Conservation (phyloP, 2,329 filamentous ascomycete species). For the Endocalyx cinctus region DNA sequence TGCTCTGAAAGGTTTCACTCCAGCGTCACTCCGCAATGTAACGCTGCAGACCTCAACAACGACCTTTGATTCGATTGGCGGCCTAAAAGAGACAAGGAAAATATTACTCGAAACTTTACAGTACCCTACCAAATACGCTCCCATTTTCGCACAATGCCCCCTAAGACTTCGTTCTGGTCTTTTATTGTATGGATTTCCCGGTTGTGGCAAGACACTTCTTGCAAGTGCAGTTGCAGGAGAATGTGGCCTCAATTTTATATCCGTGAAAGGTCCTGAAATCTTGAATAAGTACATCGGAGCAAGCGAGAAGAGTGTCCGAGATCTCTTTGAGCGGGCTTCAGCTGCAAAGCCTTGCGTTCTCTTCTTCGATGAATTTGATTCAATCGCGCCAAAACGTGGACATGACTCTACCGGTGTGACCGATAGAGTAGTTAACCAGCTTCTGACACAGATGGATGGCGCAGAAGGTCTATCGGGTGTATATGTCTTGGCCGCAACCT, state of each 20-base stretch:
- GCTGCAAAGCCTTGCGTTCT: conserved; percentile 90
- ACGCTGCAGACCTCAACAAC: conserved; percentile 89
- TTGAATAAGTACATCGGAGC: conserved; percentile 99
- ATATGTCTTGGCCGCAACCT: conserved; percentile 93
- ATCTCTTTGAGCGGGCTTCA: conserved; percentile 87
- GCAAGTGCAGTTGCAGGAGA: conserved; percentile 97
- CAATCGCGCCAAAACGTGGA: conserved; percentile 92
- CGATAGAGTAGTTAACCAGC: conserved; percentile 95
- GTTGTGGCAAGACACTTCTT: conserved; percentile 93
- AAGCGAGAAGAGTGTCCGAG: conserved; percentile 91
- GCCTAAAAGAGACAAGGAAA: conserved; percentile 77
- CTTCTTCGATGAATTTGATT: conserved; percentile 99
- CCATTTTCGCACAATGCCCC: conserved; percentile 94
- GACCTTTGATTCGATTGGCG: conserved; percentile 88
- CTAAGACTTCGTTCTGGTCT: conserved; percentile 90
- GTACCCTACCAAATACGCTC: conserved; percentile 96
- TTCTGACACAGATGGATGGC: conserved; percentile 98
- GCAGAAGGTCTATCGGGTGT: conserved; percentile 92
- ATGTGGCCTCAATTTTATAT: conserved; percentile 97
- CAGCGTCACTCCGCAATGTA: conserved; percentile 89
- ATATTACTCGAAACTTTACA: conserved; percentile 93
- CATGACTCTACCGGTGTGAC: conserved; percentile 98
- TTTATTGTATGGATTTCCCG: conserved; percentile 89
- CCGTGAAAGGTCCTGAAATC: conserved; percentile 96
- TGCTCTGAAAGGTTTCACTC: conserved; percentile 88